Percentiles rank a stretch among this genome's conserved stretches.
These are phyloP conservation scores for Cystobasidium tubakii DNA, from an alignment of 768 basidiomycete species.

Conservation along the genomic window DNA sequence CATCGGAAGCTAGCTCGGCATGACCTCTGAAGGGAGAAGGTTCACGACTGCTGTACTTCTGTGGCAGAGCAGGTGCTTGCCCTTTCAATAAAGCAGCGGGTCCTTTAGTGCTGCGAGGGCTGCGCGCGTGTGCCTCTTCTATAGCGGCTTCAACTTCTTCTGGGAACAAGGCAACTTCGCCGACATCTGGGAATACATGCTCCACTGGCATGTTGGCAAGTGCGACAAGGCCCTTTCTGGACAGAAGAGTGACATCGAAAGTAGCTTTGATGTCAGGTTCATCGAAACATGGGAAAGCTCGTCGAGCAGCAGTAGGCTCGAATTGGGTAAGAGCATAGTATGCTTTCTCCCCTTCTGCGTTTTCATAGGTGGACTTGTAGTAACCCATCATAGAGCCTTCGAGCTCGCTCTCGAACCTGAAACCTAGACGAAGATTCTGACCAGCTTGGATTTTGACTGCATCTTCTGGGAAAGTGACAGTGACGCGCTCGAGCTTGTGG, in stretches of 20 bases:
- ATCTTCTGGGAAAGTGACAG: slow-evolving; percentile 56
- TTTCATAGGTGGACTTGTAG: slow-evolving; percentile 42
- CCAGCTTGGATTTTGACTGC: slow-evolving; percentile 57
- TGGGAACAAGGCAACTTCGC: slow-evolving; percentile 42
- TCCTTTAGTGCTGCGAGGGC: background rate
- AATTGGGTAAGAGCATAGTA: slow-evolving; percentile 75
- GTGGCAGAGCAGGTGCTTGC: background rate
- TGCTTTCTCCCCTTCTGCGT: slow-evolving; percentile 44
- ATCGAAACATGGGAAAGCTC: slow-evolving; percentile 84
- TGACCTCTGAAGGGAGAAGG: background rate
- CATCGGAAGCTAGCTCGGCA: slow-evolving; percentile 32
- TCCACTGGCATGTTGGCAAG: slow-evolving; percentile 79
- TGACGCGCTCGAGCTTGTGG: slow-evolving; percentile 60
- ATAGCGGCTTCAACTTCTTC: slow-evolving; percentile 45
- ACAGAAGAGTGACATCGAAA: slow-evolving; percentile 54
- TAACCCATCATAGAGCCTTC: slow-evolving; percentile 60
- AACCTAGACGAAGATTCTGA: slow-evolving; percentile 63
- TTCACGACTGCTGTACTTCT: slow-evolving; percentile 29
- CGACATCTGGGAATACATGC: slow-evolving; percentile 56
- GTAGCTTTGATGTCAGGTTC: slow-evolving; percentile 86
- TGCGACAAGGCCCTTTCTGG: slow-evolving; percentile 66
- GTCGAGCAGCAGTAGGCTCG: slow-evolving; percentile 81
- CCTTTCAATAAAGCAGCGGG: background rate
- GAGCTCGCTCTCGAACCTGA: slow-evolving; percentile 65
- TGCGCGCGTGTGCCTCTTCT: slow-evolving; percentile 42